Conservation (phyloP, 1,284 basidiomycete species). For the Cerrena zonata region DNA sequence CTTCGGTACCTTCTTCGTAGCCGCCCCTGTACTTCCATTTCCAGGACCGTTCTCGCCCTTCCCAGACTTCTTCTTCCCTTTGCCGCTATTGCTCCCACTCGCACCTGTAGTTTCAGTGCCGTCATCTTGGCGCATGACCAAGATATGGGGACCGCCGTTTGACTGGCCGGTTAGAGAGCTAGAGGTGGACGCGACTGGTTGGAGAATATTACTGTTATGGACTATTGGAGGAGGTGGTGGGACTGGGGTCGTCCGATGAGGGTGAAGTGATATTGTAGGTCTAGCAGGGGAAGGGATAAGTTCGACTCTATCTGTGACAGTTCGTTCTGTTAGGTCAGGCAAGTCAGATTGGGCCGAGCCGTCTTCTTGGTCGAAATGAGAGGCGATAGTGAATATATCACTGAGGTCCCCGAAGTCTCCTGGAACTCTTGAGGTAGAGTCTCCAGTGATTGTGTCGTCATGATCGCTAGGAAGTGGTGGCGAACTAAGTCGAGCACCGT, state of each 20-base stretch:
- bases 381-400: constrained; percentile 68
- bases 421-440: constrained; percentile 34
- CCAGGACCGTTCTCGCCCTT: constrained; percentile 23
- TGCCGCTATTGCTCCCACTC: constrained; percentile 11
- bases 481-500: constrained; percentile 20
- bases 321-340: background rate
- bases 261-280: background rate
- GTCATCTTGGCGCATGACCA: background rate
- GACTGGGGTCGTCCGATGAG: constrained; percentile 19
- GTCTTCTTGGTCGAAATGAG: constrained; percentile 57
- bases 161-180: constrained; percentile 21
- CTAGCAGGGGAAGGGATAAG: too few species aligned
- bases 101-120: constrained; percentile 7
- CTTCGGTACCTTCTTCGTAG: constrained; percentile 27
- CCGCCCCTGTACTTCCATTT: too few species aligned
- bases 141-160: constrained; percentile 18
- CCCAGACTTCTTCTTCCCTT: too few species aligned
- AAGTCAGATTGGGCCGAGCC: constrained; percentile 6
- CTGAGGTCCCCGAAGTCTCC: constrained; percentile 64
- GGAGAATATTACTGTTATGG: constrained; percentile 9
- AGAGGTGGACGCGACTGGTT: constrained; percentile 46
- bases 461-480: constrained; percentile 18
- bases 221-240: constrained; percentile 22
- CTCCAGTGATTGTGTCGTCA: constrained; percentile 5
- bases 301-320: too few species aligned